These are phyloP conservation scores for Mucor indicus DNA, from an alignment of 371 early-diverging fungal genomes.

Conservation along the genomic window DNA sequence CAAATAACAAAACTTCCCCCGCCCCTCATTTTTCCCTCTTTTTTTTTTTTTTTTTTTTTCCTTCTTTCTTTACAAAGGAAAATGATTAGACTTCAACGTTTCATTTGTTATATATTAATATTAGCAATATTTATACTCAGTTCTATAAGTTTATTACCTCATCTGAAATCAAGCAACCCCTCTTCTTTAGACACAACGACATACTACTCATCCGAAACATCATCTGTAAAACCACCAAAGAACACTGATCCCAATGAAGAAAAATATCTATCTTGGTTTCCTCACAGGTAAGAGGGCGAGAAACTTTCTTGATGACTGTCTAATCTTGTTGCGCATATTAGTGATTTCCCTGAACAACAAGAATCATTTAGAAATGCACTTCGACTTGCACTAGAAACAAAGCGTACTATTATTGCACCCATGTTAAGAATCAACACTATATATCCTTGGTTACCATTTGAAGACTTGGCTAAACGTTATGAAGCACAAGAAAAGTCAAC, in stretches of 20 bases:
- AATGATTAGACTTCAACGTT: conserved; percentile 21
- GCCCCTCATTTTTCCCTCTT: background rate
- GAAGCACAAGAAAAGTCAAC: conserved; percentile 32
- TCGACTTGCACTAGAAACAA: conserved; percentile 40
- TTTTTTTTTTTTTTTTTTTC: background rate
- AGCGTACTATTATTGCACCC: conserved; percentile 46
- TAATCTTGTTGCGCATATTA: conserved; percentile 1
- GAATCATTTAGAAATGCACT: conserved; percentile 46
- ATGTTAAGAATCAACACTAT: conserved; percentile 35
- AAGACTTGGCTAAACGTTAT: conserved; percentile 29
- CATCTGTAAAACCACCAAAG: conserved; percentile 1
- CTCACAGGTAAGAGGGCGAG: conserved; percentile 20
- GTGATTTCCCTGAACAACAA: conserved; percentile 39
- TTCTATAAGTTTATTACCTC: conserved; percentile 10
- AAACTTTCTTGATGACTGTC: too few relatives aligned
- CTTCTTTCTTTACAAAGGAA: conserved; percentile 4
- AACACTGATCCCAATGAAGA: conserved; percentile 14
- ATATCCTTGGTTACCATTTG: conserved; percentile 41
- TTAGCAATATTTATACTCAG: conserved; percentile 13
- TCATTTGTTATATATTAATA: conserved; percentile 14
- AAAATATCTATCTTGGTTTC: conserved; percentile 29
- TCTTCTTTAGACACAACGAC: background rate
- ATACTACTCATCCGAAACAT: too few relatives aligned
- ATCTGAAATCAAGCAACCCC: background rate
- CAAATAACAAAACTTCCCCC: too few relatives aligned